Percentiles rank a stretch among this genome's conserved stretches.
phyloP scores from a whole-genome alignment of 2,329 filamentous ascomycete genomes.

The Aspergillus amoenus region DNA sequence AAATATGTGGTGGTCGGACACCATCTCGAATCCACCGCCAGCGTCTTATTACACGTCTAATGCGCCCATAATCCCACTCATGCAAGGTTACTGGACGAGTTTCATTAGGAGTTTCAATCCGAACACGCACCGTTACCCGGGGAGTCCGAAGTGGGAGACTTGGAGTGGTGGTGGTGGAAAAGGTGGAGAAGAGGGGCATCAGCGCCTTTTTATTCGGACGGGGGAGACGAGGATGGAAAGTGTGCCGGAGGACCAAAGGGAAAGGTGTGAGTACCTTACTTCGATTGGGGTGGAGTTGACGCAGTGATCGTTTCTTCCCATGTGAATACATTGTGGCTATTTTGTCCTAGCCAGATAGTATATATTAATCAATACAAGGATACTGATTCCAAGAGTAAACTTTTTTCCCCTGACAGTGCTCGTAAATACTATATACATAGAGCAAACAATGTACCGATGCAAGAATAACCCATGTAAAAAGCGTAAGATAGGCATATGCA shows the following conservation, averaged over 20 bases:
- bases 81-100: constrained; percentile 72
- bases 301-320: constrained; percentile 38
- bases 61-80: constrained; percentile 56
- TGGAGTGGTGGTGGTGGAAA: constrained; percentile 38
- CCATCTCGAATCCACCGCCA: constrained; percentile 52
- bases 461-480: not conserved
- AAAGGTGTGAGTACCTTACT: constrained; percentile 51
- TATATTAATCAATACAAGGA: not conserved
- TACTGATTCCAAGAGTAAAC: not conserved
- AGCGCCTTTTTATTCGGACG: constrained; percentile 45
- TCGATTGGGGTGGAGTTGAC: constrained; percentile 50
- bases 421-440: not conserved
- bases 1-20: constrained; percentile 50
- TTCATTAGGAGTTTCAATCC: constrained; percentile 69
- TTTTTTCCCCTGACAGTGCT: not conserved
- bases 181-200: constrained; percentile 21
- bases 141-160: constrained; percentile 53
- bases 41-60: constrained; percentile 60
- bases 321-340: not conserved
- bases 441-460: constrained; percentile 9
- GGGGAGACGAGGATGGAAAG: constrained; percentile 49
- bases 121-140: constrained; percentile 53
- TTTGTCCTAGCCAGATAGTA: not conserved
- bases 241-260: constrained; percentile 40
- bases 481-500: not conserved